These are phyloP conservation scores for Kwoniella sp. DNA, from an alignment of 768 basidiomycete species.

Conservation along the genomic window DNA sequence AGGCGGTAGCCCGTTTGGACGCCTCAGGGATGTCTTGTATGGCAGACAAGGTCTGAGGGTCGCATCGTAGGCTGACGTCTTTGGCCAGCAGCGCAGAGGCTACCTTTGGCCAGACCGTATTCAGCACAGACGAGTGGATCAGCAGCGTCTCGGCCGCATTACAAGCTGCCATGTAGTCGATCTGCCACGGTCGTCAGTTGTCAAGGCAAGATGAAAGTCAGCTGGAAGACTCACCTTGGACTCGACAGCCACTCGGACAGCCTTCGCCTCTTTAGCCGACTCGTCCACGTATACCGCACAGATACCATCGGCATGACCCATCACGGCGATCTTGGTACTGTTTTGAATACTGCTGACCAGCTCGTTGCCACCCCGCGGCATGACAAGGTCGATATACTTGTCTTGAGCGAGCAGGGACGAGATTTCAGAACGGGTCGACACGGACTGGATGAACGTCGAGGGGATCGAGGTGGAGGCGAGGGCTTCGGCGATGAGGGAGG, in stretches of 20 bases:
- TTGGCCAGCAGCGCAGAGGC: constrained; percentile 65
- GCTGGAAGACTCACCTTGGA: constrained; percentile 67
- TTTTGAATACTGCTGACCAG: constrained; percentile 86
- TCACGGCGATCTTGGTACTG: constrained; percentile 86
- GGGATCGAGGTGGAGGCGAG: constrained; percentile 70
- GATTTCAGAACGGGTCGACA: constrained; percentile 87
- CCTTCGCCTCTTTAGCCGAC: constrained; percentile 70
- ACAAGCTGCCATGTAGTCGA: constrained; percentile 91
- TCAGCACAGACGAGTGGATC: constrained; percentile 68
- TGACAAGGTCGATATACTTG: constrained; percentile 90
- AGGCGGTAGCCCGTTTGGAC: constrained; percentile 54
- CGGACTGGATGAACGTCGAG: constrained; percentile 76
- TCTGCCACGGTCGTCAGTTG: constrained; percentile 56
- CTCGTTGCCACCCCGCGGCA: constrained; percentile 88
- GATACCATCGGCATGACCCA: constrained; percentile 97
- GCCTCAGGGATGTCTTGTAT: constrained; percentile 51
- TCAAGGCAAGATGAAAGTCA: too few species aligned
- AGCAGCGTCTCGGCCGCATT: constrained; percentile 87
- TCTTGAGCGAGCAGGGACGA: constrained; percentile 79
- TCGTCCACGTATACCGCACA: constrained; percentile 88
- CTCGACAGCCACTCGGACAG: constrained; percentile 75
- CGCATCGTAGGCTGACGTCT: constrained; percentile 75
- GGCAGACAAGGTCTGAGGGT: constrained; percentile 60
- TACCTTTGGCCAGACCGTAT: constrained; percentile 74
- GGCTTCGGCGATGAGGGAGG: constrained; percentile 72